Conservation (phyloP, 768 basidiomycete genomes). For the Suillus discolor region DNA sequence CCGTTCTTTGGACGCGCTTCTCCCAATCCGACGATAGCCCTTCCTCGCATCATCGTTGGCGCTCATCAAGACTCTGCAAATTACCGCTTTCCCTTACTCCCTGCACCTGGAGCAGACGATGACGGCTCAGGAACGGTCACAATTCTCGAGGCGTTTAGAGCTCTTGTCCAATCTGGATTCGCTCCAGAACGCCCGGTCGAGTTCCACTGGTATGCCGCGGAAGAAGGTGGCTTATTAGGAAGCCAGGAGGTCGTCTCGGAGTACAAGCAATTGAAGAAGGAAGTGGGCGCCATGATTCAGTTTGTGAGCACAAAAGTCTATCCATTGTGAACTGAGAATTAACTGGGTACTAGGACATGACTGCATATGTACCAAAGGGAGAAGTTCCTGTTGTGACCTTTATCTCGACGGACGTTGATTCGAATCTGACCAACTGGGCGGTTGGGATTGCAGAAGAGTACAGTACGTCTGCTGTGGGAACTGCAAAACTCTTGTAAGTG, state of each 20-base stretch:
- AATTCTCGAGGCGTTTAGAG: conserved; percentile 78
- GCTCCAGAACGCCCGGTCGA: conserved; percentile 66
- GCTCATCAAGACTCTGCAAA: conserved; percentile 49
- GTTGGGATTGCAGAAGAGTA: conserved; percentile 38
- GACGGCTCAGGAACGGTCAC: conserved; percentile 70
- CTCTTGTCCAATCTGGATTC: conserved; percentile 68
- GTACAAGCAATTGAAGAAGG: conserved; percentile 46
- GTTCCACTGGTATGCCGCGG: conserved; percentile 86
- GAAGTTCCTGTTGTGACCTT: conserved; percentile 19
- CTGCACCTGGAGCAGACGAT: conserved; percentile 53
- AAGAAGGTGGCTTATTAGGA: conserved; percentile 41
- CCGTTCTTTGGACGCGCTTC: conserved; percentile 11
- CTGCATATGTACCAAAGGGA: conserved; percentile 32
- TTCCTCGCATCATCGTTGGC: conserved; percentile 39
- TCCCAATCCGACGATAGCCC: conserved; percentile 13
- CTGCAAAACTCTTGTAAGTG: conserved; percentile 35
- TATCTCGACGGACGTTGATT: conserved; percentile 42
- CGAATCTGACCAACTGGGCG: conserved; percentile 44
- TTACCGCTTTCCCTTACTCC: conserved; percentile 39
- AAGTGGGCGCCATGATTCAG: conserved; percentile 54
- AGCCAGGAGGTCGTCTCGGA: conserved; percentile 53
- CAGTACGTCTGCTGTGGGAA: conserved; percentile 13
- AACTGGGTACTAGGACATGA: conserved; percentile 40
- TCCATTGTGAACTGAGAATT: conserved; percentile 28
- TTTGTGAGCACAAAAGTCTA: conserved; percentile 38